A percentile compares a stretch with the other conserved stretches of the same genome.
Evolutionary conservation across 805 yeast genomes (phyloP).

Genomic region (Pichia nakasei): DNA sequence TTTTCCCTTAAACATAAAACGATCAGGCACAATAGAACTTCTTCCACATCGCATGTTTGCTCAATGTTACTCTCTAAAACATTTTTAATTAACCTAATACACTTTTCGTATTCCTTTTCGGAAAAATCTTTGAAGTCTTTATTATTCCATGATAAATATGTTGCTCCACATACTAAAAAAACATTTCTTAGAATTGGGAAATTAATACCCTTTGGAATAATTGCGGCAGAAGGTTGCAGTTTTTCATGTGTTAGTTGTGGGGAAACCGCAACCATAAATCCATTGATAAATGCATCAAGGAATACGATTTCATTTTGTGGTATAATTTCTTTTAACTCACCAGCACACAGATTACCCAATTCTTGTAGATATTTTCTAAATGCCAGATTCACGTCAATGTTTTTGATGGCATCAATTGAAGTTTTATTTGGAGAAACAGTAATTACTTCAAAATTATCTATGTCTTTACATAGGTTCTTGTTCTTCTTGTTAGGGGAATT

Average conservation of each 20-base stretch:
- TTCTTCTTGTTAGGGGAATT: no score
- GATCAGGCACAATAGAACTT: no score
- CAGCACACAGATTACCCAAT: not conserved
- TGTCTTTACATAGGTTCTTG: no score
- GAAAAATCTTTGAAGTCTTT: no score
- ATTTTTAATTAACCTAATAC: no score
- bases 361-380: not conserved
- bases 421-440: no score
- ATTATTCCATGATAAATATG: slow-evolving; percentile 18
- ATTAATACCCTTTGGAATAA: slow-evolving; percentile 27
- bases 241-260: slow-evolving; percentile 34
- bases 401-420: no score
- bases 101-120: no score
- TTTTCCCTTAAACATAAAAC: slow-evolving; percentile 31
- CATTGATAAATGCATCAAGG: slow-evolving; percentile 30
- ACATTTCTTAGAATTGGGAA: slow-evolving; percentile 26
- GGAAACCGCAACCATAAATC: slow-evolving; percentile 33
- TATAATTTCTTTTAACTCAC: slow-evolving; percentile 8
- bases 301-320: not conserved
- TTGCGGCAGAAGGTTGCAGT: slow-evolving; percentile 32
- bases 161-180: slow-evolving; percentile 34
- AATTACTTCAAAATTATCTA: no score
- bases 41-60: no score
- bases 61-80: no score
- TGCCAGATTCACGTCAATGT: no score